Conservation (phyloP, 352 stramenopile genomes). For the Hyaloperonospora brassicae region DNA sequence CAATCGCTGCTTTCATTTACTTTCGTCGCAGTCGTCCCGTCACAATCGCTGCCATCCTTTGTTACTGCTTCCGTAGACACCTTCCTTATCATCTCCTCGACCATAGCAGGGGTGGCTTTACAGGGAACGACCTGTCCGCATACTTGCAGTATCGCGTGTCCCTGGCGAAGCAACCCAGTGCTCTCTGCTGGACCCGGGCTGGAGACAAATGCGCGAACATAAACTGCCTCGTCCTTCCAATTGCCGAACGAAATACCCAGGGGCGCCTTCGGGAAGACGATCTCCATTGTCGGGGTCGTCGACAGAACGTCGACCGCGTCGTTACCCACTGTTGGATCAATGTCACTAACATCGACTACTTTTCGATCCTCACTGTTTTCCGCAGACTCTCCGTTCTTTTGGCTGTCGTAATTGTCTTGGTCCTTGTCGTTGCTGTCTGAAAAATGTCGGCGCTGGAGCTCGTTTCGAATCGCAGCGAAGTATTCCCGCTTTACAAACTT, state of each 20-base stretch:
- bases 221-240: conserved; percentile 69
- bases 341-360: conserved; percentile 3
- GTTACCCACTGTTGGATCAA: background rate
- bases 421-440: conserved; percentile 8
- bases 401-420: background rate
- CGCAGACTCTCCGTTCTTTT: conserved; percentile 2
- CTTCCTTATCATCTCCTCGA: conserved; percentile 69
- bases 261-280: conserved; percentile 56
- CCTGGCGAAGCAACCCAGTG: conserved; percentile 43
- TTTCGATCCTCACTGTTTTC: conserved; percentile 14
- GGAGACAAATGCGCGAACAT: conserved; percentile 75
- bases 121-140: conserved; percentile 53
- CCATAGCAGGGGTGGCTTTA: conserved; percentile 40
- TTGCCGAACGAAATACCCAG: conserved; percentile 80
- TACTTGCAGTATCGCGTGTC: conserved; percentile 72
- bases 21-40: conserved; percentile 10
- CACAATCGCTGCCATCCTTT: conserved; percentile 2
- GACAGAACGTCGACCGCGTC: conserved; percentile 13
- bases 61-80: conserved; percentile 18
- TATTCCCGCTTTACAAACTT: conserved; percentile 53
- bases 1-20: conserved; percentile 3
- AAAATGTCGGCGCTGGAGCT: conserved; percentile 9
- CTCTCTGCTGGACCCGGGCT: conserved; percentile 65
- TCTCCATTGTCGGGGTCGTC: conserved; percentile 30
- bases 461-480: conserved; percentile 36